phyloP scores from a whole-genome alignment of 495 filamentous ascomycete species.

The Aspergillus carlsbadensis region DNA sequence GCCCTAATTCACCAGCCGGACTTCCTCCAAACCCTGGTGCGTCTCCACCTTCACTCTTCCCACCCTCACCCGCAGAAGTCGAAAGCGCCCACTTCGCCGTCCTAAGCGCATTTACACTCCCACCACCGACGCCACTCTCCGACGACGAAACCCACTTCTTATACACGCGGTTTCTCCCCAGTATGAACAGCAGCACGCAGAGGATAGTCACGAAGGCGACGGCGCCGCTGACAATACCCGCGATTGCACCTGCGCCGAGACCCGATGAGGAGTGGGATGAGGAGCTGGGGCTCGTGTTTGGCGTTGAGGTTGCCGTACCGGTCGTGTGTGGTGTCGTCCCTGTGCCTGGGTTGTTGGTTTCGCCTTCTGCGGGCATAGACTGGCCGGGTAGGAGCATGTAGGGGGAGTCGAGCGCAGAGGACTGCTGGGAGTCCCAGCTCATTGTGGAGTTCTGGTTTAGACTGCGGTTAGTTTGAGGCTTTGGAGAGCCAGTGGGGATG shows the following conservation, averaged over 20 bases:
- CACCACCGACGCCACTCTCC: too few species aligned
- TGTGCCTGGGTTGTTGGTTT: slow-evolving; percentile 10
- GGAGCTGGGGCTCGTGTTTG: not conserved
- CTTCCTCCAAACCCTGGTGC: too few species aligned
- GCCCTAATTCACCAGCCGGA: not conserved
- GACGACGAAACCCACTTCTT: slow-evolving; percentile 30
- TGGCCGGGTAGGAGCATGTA: slow-evolving; percentile 44
- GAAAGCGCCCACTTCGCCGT: not conserved
- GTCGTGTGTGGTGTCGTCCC: slow-evolving; percentile 9
- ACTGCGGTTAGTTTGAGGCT: not conserved
- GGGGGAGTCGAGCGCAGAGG: slow-evolving; percentile 29
- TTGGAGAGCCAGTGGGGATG: not conserved
- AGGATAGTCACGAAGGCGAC: slow-evolving; percentile 34
- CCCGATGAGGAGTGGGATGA: slow-evolving; percentile 4
- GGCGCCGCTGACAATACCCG: slow-evolving; percentile 36
- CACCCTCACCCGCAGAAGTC: not conserved
- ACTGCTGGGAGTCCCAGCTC: slow-evolving; percentile 34
- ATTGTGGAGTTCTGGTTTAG: slow-evolving; percentile 29
- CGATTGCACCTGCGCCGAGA: slow-evolving; percentile 37
- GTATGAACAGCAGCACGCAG: slow-evolving; percentile 37
- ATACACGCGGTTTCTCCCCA: slow-evolving; percentile 39
- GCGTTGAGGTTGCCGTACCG: slow-evolving; percentile 10
- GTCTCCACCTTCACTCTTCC: not conserved
- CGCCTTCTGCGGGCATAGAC: slow-evolving; percentile 36
- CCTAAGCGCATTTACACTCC: not conserved